Conservation (phyloP, 768 basidiomycete species). For the Lepiota brunneoincarnata region DNA sequence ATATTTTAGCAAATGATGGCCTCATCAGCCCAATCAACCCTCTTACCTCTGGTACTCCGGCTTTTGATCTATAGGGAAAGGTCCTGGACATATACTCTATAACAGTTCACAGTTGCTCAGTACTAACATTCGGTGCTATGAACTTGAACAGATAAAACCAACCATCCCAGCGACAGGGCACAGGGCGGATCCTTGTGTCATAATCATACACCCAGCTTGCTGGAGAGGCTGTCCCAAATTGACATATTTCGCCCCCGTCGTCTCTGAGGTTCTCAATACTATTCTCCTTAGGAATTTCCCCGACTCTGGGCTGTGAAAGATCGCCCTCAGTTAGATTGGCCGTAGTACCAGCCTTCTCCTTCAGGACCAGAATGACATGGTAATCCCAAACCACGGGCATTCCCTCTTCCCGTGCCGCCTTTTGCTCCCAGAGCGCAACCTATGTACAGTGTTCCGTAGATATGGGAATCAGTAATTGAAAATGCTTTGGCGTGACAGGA, state of each 20-base stretch:
- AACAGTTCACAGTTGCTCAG: constrained; percentile 11
- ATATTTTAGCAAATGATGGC: not conserved
- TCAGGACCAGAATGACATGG: constrained; percentile 62
- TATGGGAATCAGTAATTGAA: not conserved
- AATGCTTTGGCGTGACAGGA: not conserved
- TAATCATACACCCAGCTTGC: constrained; percentile 67
- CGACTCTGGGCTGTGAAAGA: no score
- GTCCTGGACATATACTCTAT: constrained; percentile 46
- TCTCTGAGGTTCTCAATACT: not conserved
- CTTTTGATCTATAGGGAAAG: constrained; percentile 35
- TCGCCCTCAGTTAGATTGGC: not conserved
- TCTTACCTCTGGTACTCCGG: constrained; percentile 43
- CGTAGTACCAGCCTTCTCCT: constrained; percentile 28
- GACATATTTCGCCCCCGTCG: not conserved
- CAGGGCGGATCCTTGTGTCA: constrained; percentile 45
- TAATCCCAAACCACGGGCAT: constrained; percentile 69
- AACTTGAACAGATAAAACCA: constrained; percentile 14
- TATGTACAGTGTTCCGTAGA: constrained; percentile 19
- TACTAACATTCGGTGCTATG: no score
- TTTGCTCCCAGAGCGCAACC: constrained; percentile 69
- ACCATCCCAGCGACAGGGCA: constrained; percentile 55
- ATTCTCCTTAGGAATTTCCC: not conserved
- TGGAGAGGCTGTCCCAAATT: not conserved
- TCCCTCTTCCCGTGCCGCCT: constrained; percentile 30
- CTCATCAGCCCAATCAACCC: not conserved